phyloP scores from a whole-genome alignment of 148 eudicot genomes.

The Polygonum maritimum region DNA sequence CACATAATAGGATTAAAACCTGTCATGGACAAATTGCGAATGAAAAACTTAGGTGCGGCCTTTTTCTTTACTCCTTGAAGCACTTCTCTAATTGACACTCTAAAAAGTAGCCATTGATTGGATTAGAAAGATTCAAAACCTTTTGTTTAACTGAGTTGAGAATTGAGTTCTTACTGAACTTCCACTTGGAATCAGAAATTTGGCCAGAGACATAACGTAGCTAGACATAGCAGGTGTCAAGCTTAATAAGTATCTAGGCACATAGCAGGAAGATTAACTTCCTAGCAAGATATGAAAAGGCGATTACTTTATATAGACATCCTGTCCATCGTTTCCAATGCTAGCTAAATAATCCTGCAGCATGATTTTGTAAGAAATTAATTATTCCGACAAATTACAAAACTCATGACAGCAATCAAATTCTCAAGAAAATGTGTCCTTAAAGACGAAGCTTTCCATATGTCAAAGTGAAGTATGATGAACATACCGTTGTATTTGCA shows the following conservation, averaged over 20 bases:
- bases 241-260: no score
- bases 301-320: slow-evolving; percentile 52
- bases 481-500: slow-evolving; percentile 70
- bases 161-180: slow-evolving; percentile 31
- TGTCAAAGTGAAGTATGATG: slow-evolving; percentile 9
- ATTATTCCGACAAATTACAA: background rate
- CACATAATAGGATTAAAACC: slow-evolving; percentile 36
- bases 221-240: no score
- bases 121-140: slow-evolving; percentile 1
- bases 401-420: background rate
- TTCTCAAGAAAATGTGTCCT: background rate
- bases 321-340: slow-evolving; percentile 38
- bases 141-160: slow-evolving; percentile 51
- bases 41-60: background rate
- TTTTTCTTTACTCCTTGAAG: background rate
- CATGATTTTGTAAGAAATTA: background rate
- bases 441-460: background rate
- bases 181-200: no score
- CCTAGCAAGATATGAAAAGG: background rate
- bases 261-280: background rate
- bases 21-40: slow-evolving; percentile 13
- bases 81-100: background rate
- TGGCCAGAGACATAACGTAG: no score
- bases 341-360: slow-evolving; percentile 70
- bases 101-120: background rate